Evolutionary conservation across 768 basidiomycete species (phyloP), one percentile per base, ranked within the genome.

Genomic region (Astraeus odoratus): DNA sequence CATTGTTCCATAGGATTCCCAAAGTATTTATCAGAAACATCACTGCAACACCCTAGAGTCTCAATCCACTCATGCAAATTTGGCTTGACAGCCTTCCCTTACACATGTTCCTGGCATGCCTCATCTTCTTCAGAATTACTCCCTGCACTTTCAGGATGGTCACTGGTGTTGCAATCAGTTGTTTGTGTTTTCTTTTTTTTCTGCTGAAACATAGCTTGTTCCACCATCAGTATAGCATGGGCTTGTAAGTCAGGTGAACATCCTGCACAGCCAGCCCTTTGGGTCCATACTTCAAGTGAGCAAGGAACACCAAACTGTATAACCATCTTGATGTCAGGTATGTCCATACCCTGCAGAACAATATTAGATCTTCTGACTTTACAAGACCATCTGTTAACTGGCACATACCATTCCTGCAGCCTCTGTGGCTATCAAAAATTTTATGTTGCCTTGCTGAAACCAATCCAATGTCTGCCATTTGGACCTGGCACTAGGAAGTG

Each of bases 331-430:
- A 18, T 40, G 31, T 40, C 22, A 16, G 9, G n/a, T 19, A 42
- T 23, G 19, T 39, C 15, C 16, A 19, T 5, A 27, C 26, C 37
- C 18, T 37, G 6, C 4, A 4, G 5, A 36, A 31, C 3, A 13
- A 13, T n/a, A 5, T 31, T n/a, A n/a, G 30, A 12, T 31, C 30
- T 13, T 10, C n/a, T 4, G 4, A 31, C 30, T 13, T 13, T 10
- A 5, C 30, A 29, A 4, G 30, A 31, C 12, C 3, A n/a, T 31
- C 4, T 31, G n/a, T 13, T 12, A 4, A 31, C 10, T 29, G 7
- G 13, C 4, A 31, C 61, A 16, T 46, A 67, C 68, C 66, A 69
- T 69, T 20, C 66, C 67, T 4, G 63, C 64, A 0, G 60, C 66
- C 38, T 69, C 66, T 10, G 68, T 68, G 13, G 63, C 57, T 6